phyloP scores from a whole-genome alignment of 2,329 filamentous ascomycete species.

The Aureobasidium mangrovei region DNA sequence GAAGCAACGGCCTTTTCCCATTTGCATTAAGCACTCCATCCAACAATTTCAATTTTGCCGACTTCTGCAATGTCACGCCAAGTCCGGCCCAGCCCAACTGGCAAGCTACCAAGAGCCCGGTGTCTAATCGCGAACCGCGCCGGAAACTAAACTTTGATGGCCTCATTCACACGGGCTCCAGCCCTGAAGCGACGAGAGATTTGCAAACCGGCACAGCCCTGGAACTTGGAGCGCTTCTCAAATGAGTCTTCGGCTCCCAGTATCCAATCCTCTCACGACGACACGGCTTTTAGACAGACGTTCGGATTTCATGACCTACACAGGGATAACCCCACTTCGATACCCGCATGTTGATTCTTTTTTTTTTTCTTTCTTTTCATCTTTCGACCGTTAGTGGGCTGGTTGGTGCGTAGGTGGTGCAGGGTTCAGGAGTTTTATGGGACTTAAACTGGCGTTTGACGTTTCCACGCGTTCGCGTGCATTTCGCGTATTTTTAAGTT shows the following conservation, averaged over 20 bases:
- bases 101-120: slow-evolving; percentile 60
- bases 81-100: slow-evolving; percentile 86
- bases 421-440: background rate
- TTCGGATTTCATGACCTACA: slow-evolving; percentile 10
- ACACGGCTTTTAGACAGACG: slow-evolving; percentile 9
- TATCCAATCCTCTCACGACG: slow-evolving; percentile 8
- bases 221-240: slow-evolving; percentile 44
- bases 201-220: slow-evolving; percentile 45
- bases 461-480: background rate
- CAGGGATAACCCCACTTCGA: slow-evolving; percentile 9
- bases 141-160: slow-evolving; percentile 76
- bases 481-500: slow-evolving; percentile 9
- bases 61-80: slow-evolving; percentile 96
- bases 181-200: slow-evolving; percentile 27
- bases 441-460: background rate
- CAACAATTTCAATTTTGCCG: slow-evolving; percentile 84
- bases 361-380: background rate
- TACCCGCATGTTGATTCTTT: slow-evolving; percentile 3
- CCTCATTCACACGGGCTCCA: slow-evolving; percentile 48
- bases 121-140: slow-evolving; percentile 58
- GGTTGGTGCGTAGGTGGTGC: background rate
- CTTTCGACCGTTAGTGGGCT: background rate
- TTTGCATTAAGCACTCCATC: slow-evolving; percentile 66
- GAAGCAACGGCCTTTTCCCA: slow-evolving; percentile 49
- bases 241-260: background rate